Base-by-base conservation (phyloP, 2,329 filamentous ascomycete species). In the Hypoxylon sp. region DNA sequence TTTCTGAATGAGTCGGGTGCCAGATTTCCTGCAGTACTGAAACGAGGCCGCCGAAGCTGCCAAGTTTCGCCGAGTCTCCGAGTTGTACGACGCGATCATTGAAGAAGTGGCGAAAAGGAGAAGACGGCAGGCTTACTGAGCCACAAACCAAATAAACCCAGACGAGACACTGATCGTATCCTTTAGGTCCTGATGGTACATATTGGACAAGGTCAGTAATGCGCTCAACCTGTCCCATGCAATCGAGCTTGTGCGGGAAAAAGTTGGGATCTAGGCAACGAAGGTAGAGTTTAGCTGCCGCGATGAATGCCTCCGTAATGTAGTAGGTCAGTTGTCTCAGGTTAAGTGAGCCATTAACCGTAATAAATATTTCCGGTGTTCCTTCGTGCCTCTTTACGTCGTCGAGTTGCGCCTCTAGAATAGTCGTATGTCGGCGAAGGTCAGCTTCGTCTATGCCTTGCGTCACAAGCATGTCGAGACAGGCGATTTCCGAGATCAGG, bases 401-500 rank as follows among this genome's bases (percentile, higher is more conserved):
- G 29, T 11, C 9, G 16, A 51, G 30, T 51, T 51, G n/a, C 6
- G 19, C 16, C 8, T 51, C 19, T 6, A 51, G 4, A 21, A 21
- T 7, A 51, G 27, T 14, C 12, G 19, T 51, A 6, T 51, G 27
- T n/a, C 6, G 16, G 47, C 30, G 47, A 19, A 51, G 16, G 19
- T 3, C 4, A 34, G 4, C 16, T 2, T 32, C 47, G n/a, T 23
- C 16, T 21, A 51, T 12, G 4, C 47, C 19, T 9, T 51, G 12
- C 27, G n/a, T 12, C 5, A 11, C 30, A n/a, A 32, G 47, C 19
- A 6, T 12, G 3, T 51, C 47, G 16, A 51, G 47, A 11, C 47
- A 51, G 47, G 47, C 47, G 14, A 51, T 34, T 34, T 51, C 47
- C 9, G 47, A 51, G n/a, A 51, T 34, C 2, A 51, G 47, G 27